Percentiles rank a stretch among this genome's conserved stretches.
Conservation (phyloP, 2,329 filamentous ascomycete species). For the Paracoccidioides lutzii region DNA sequence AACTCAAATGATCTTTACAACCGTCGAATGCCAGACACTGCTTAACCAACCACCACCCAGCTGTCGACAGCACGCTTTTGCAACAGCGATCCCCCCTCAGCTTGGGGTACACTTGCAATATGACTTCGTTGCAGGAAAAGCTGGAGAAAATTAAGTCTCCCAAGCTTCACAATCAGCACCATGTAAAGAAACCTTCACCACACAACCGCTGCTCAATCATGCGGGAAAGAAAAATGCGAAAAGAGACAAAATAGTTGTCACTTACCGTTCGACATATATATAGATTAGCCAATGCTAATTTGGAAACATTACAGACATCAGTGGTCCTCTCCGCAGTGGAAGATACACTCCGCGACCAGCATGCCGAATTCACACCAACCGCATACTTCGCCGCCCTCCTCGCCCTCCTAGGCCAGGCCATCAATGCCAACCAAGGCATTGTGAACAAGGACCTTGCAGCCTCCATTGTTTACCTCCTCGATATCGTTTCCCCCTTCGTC, state of each 20-base stretch:
- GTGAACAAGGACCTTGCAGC: slow-evolving; percentile 72
- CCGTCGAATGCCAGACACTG: not conserved
- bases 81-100: slow-evolving; percentile 14
- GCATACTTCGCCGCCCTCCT: slow-evolving; percentile 94
- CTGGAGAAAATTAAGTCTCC: slow-evolving; percentile 95
- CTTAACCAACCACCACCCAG: not conserved
- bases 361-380: slow-evolving; percentile 69
- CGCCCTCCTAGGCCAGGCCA: slow-evolving; percentile 68
- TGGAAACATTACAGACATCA: slow-evolving; percentile 46
- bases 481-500: slow-evolving; percentile 74
- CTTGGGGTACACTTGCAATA: slow-evolving; percentile 23
- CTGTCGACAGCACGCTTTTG: not conserved
- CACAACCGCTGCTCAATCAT: not conserved
- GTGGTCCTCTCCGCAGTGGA: slow-evolving; percentile 85
- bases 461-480: slow-evolving; percentile 88
- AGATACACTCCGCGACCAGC: slow-evolving; percentile 79
- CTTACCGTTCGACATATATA: not conserved
- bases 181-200: slow-evolving; percentile 43
- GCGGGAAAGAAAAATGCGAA: not conserved
- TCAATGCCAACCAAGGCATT: slow-evolving; percentile 47
- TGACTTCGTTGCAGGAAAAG: slow-evolving; percentile 67
- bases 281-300: slow-evolving; percentile 11
- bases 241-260: not conserved
- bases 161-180: slow-evolving; percentile 88
- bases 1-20: not conserved